Conservation (phyloP, 2,329 filamentous ascomycete species). For the Penicillium hesseltinei region DNA sequence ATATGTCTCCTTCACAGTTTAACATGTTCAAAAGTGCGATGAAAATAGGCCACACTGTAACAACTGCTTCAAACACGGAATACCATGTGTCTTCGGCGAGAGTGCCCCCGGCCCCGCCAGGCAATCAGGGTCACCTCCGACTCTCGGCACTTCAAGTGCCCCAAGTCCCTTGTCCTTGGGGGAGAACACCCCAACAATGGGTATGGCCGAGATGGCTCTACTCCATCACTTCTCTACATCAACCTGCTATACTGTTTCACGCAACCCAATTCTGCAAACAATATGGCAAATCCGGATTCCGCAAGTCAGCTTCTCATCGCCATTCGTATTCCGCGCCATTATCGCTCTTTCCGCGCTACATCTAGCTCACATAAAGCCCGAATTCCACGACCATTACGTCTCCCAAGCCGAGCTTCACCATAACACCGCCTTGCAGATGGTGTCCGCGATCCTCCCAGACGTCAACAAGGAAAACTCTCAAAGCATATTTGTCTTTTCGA, state of each 20-base stretch:
- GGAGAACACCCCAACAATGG: background rate
- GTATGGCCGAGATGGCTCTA: conserved; percentile 14
- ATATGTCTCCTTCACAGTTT: background rate
- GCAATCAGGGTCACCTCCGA: background rate
- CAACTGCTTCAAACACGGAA: conserved; percentile 12
- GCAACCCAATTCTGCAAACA: conserved; percentile 11
- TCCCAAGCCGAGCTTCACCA: conserved; percentile 19
- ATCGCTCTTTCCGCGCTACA: conserved; percentile 13
- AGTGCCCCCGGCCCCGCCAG: background rate
- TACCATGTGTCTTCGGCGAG: conserved; percentile 2
- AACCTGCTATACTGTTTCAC: conserved; percentile 16
- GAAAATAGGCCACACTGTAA: conserved; percentile 12
- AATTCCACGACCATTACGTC: conserved; percentile 16
- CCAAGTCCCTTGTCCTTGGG: background rate
- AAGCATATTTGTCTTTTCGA: conserved; percentile 11
- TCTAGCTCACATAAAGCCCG: conserved; percentile 15
- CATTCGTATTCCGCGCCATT: conserved; percentile 14
- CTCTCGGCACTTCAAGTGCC: background rate
- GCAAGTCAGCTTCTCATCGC: conserved; percentile 6
- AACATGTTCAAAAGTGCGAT: conserved; percentile 6
- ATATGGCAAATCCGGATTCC: conserved; percentile 15
- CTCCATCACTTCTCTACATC: conserved; percentile 17
- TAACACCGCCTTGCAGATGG: conserved; percentile 16
- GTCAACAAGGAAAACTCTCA: conserved; percentile 12
- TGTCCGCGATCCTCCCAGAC: conserved; percentile 6